Base-by-base conservation (phyloP, 225 moss, liverwort and hornwort genomes). In the Sphagnum tenellum region DNA sequence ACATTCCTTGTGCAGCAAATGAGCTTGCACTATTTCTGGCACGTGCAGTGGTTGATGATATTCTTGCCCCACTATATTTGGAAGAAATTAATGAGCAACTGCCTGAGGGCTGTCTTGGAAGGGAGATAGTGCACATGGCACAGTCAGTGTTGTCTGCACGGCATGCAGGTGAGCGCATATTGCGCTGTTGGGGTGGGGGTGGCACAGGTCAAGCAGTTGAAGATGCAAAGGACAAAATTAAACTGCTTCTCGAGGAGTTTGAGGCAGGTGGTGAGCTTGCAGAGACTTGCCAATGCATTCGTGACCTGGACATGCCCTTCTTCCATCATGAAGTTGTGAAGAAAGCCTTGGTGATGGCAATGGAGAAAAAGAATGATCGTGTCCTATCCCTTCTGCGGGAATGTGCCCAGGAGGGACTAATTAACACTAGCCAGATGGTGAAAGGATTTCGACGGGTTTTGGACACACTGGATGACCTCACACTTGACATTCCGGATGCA, bases 271-370 rank as follows among this genome's bases (percentile, higher is more conserved):
- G 96, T 70, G 90, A 98, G 65, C 86, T 98, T 4, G 82, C 79
- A 50, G 96, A 98, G 73, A 92, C 96, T 52, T 98, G 96, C 71
- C 82, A 92, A 55, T 98, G 92, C 66, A 98, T 98, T 67, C 92
- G 96, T 44, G 96, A 98, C 61, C 77, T 98, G 72, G 87, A 89
- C 64, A 92, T 98, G 96, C 78, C 96, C 3, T 98, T 92, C 61
- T 98, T 98, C 69, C 96, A 98, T 66, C 96, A 98, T 13, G 96
- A 98, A 77, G 96, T 98, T 14, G 96, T 98, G 7, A 96, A 96
- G 78, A 92, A 92, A 67, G 96, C 88, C 29, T 69, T 96, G 49
- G 86, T 85, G 4, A 96, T 98, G 96, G 89, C 96, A 60, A 92
- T 98, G 69, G 96, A 98, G 56, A 98, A 98, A 73, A 79, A 98